Evolutionary conservation across 73 alveolate genomes (phyloP).

Genomic region (Paramecium pentaurelia): DNA sequence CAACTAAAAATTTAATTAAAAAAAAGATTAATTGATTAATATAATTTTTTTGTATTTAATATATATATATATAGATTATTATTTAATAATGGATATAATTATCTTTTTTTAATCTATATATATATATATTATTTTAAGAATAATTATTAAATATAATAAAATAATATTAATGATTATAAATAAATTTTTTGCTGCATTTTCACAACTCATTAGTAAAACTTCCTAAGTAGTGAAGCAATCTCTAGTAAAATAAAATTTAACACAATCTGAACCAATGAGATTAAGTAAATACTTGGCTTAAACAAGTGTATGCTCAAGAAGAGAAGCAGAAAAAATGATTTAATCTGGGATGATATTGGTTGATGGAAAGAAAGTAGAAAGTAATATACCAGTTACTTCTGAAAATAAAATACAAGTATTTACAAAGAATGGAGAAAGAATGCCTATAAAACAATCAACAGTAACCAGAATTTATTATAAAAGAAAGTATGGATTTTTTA

Average conservation of each 20-base stretch:
- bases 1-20: background rate
- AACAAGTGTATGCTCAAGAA: constrained; percentile 80
- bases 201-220: background rate
- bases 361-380: constrained; percentile 65
- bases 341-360: constrained; percentile 76
- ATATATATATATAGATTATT: too few species aligned
- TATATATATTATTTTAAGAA: background rate
- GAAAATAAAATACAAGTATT: constrained; percentile 64
- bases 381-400: constrained; percentile 67
- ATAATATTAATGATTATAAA: background rate
- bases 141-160: background rate
- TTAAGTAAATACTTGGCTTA: constrained; percentile 66
- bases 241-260: background rate
- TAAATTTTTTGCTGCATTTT: background rate
- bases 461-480: background rate
- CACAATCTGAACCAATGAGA: background rate
- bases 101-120: too few species aligned
- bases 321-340: constrained; percentile 81
- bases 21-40: background rate
- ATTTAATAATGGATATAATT: too few species aligned
- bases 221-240: background rate
- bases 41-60: background rate
- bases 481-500: constrained; percentile 62
- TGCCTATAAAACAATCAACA: constrained; percentile 53
- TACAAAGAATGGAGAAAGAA: constrained; percentile 66